A percentile compares a stretch with the other conserved stretches of the same genome.
phyloP scores from a whole-genome alignment of 768 basidiomycete species.

The Rubroboletus satanas region DNA sequence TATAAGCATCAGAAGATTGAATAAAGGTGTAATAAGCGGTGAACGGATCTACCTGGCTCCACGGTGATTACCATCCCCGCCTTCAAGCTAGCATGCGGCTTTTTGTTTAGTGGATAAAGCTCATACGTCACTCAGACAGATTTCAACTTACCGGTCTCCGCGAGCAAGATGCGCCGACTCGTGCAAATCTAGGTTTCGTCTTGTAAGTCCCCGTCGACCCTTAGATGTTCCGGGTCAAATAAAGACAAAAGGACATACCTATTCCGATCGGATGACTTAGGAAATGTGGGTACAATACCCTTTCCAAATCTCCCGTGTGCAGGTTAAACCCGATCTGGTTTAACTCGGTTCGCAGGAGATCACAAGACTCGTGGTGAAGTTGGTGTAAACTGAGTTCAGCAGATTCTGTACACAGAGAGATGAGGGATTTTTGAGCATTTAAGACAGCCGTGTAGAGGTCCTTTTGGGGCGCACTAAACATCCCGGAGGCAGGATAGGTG shows the following conservation, averaged over 20 bases:
- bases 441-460: conserved; percentile 84
- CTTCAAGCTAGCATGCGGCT: conserved; percentile 47
- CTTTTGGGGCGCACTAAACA: conserved; percentile 72
- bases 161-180: conserved; percentile 69
- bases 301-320: conserved; percentile 55
- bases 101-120: conserved; percentile 5
- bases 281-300: conserved; percentile 85
- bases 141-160: conserved; percentile 43
- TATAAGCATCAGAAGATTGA: background rate
- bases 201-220: conserved; percentile 9
- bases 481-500: conserved; percentile 83
- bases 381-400: conserved; percentile 61
- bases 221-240: background rate
- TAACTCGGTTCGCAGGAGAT: conserved; percentile 65
- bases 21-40: background rate
- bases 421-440: conserved; percentile 63
- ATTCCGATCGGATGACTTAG: conserved; percentile 91
- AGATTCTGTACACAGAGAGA: conserved; percentile 56
- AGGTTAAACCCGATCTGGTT: conserved; percentile 52
- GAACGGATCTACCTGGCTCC: conserved; percentile 62
- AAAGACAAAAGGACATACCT: conserved; percentile 41
- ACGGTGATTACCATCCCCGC: conserved; percentile 91
- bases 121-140: background rate
- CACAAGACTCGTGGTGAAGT: conserved; percentile 72
- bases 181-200: conserved; percentile 65